Conservation (phyloP, 257 asterid genomes). For the Scutellaria baicalensis region DNA sequence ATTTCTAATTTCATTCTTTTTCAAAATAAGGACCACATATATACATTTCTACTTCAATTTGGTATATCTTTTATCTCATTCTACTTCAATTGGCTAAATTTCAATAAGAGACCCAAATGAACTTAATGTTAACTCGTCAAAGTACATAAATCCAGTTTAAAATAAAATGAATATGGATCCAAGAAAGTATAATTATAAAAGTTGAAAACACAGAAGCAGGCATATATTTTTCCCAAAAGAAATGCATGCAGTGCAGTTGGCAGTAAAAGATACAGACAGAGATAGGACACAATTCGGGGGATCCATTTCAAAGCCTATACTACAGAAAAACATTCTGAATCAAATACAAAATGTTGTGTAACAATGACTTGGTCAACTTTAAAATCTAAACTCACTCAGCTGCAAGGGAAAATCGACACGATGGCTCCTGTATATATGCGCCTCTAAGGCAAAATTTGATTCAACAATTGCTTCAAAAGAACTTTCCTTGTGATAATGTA, state of each 20-base stretch:
- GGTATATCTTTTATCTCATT: too few relatives aligned
- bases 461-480: conserved; percentile 17
- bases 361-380: conserved; percentile 7
- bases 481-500: conserved; percentile 34
- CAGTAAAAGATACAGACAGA: background rate
- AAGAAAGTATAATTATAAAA: too few relatives aligned
- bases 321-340: conserved; percentile 14
- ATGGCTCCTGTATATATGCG: conserved; percentile 21
- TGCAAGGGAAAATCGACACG: conserved; percentile 5
- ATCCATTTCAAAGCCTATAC: conserved; percentile 9
- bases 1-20: too few relatives aligned
- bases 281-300: background rate
- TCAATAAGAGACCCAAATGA: too few relatives aligned
- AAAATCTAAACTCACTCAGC: conserved; percentile 3
- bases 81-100: too few relatives aligned
- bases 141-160: too few relatives aligned
- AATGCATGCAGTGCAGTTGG: background rate
- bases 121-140: too few relatives aligned
- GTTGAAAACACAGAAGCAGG: too few relatives aligned
- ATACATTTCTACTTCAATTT: too few relatives aligned
- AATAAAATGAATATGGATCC: too few relatives aligned
- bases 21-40: too few relatives aligned
- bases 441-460: conserved; percentile 27
- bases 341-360: conserved; percentile 7
- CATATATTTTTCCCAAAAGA: background rate